A percentile compares a stretch with the other conserved stretches of the same genome.
phyloP scores from a whole-genome alignment of 257 asterid genomes.

The Nicotiana attenuata region DNA sequence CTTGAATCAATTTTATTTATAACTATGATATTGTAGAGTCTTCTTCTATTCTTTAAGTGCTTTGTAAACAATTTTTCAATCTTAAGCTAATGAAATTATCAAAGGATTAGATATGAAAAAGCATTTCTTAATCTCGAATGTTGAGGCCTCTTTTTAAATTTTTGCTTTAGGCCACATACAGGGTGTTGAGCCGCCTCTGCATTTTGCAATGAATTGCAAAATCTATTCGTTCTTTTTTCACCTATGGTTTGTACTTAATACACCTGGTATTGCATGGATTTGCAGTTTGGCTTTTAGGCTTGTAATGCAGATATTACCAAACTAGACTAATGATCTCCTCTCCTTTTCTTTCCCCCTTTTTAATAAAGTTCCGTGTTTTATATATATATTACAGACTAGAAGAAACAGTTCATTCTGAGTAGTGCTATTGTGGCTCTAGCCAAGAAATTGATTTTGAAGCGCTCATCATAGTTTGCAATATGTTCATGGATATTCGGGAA shows the following conservation, averaged over 20 bases:
- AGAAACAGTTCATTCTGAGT: not conserved
- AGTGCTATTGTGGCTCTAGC: not conserved
- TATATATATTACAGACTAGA: not conserved
- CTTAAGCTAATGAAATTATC: too few relatives aligned
- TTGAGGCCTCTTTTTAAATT: too few relatives aligned
- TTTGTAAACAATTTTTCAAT: too few relatives aligned
- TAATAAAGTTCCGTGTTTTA: not conserved
- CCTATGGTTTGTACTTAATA: not conserved
- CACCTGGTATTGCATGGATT: not conserved
- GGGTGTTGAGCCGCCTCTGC: too few relatives aligned
- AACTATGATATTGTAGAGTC: too few relatives aligned
- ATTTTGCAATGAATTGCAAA: not conserved
- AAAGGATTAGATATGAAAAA: too few relatives aligned
- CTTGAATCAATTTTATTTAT: too few relatives aligned
- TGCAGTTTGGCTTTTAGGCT: not conserved
- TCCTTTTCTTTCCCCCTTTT: not conserved
- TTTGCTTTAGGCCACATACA: too few relatives aligned
- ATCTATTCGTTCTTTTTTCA: not conserved
- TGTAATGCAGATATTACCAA: not conserved
- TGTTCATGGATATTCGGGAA: not conserved
- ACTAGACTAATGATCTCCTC: not conserved
- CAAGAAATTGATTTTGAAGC: not conserved
- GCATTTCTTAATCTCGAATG: too few relatives aligned
- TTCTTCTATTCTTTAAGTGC: too few relatives aligned
- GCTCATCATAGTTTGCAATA: not conserved